phyloP scores from a whole-genome alignment of 129 eudicot species.

The Flaveria robusta region DNA sequence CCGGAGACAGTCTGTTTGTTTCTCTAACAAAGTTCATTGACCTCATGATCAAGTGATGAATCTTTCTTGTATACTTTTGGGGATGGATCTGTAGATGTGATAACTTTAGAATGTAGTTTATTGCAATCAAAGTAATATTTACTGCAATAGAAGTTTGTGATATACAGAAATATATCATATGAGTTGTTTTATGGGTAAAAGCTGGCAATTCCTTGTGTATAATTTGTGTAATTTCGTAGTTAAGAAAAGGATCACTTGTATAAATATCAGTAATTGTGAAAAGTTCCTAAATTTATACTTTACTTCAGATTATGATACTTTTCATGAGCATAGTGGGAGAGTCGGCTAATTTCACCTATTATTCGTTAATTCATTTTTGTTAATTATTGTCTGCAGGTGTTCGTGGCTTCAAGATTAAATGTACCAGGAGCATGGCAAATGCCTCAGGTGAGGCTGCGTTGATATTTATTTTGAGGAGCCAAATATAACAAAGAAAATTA shows the following conservation, averaged over 20 bases:
- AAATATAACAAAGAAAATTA: not conserved
- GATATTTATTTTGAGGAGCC: not conserved
- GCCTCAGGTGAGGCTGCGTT: slow-evolving; percentile 74
- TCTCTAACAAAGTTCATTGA: not conserved
- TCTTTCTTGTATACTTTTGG: slow-evolving; percentile 1
- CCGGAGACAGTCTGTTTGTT: slow-evolving; percentile 28
- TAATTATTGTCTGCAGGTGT: slow-evolving; percentile 59
- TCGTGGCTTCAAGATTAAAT: slow-evolving; percentile 94
- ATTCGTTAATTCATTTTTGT: not conserved
- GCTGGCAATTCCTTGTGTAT: not conserved
- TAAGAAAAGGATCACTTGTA: not conserved
- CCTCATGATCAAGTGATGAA: slow-evolving; percentile 10
- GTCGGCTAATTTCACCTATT: not conserved
- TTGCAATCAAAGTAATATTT: not conserved
- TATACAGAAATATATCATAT: not conserved
- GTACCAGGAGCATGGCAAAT: slow-evolving; percentile 99
- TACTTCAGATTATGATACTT: not conserved
- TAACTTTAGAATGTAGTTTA: not conserved
- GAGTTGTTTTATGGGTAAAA: not conserved
- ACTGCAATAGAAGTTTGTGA: slow-evolving; percentile 7
- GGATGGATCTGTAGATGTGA: not conserved
- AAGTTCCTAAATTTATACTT: not conserved
- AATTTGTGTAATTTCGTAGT: not conserved
- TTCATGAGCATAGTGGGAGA: not conserved
- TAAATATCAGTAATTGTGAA: not conserved